A percentile compares a stretch with the other conserved stretches of the same genome.
Evolutionary conservation across 371 early-diverging fungal species (phyloP).

Genomic region (Apophysomyces sp.): DNA sequence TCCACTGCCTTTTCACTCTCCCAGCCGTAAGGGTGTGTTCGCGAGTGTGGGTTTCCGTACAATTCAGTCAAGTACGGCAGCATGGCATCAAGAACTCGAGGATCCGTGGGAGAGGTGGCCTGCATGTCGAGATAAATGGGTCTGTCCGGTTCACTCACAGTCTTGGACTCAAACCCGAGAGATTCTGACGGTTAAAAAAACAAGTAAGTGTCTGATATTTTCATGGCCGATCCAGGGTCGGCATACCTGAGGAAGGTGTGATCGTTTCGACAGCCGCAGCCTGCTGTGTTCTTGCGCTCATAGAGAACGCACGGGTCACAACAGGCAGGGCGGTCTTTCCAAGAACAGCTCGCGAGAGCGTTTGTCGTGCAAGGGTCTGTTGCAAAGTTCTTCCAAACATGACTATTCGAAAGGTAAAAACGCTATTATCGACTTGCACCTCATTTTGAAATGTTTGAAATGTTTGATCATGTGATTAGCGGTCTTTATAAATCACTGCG

Average conservation of each 20-base stretch:
- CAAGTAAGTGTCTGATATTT: background rate
- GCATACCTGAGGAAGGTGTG: constrained; percentile 17
- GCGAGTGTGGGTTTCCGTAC: constrained; percentile 99
- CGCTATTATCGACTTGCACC: too few species aligned
- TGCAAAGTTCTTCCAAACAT: background rate
- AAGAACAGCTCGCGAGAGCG: background rate
- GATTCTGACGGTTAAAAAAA: constrained; percentile 32
- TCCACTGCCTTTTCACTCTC: constrained; percentile 97
- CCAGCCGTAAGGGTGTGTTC: constrained; percentile 99
- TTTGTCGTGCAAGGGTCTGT: background rate
- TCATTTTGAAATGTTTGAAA: too few species aligned
- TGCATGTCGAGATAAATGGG: constrained; percentile 96
- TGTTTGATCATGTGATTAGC: too few species aligned
- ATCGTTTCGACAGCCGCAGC: constrained; percentile 16
- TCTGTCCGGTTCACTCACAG: constrained; percentile 38
- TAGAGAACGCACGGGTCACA: constrained; percentile 4
- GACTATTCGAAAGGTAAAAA: background rate
- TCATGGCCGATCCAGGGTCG: background rate
- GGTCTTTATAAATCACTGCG: too few species aligned
- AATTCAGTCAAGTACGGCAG: constrained; percentile 92
- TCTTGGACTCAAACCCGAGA: constrained; percentile 54
- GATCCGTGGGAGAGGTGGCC: constrained; percentile 98
- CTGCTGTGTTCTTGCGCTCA: background rate
- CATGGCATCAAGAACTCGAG: constrained; percentile 98
- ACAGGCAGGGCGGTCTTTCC: background rate